phyloP scores from a whole-genome alignment of 2,329 filamentous ascomycete species.

The Fusarium metavorans region DNA sequence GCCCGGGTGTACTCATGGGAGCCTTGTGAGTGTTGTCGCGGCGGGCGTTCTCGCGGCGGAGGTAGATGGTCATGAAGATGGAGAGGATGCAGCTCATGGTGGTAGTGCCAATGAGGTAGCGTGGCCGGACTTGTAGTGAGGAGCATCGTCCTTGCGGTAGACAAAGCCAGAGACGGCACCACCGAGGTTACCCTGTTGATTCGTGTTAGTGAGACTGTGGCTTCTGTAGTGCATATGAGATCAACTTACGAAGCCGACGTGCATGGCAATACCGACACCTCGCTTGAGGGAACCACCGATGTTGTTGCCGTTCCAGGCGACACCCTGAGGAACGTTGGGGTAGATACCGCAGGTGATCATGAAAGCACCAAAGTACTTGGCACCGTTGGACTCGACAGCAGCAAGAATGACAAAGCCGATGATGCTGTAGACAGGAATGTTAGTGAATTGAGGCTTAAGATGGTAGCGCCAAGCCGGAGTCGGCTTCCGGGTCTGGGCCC shows the following conservation, averaged over 20 bases:
- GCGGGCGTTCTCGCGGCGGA: conserved; percentile 66
- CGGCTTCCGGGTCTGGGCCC: conserved; percentile 5
- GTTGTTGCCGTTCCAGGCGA: conserved; percentile 72
- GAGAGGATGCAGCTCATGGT: conserved; percentile 64
- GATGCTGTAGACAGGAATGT: conserved; percentile 41
- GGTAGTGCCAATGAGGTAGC: conserved; percentile 68
- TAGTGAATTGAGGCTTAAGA: conserved; percentile 9
- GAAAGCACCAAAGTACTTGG: conserved; percentile 63
- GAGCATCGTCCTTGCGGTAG: conserved; percentile 56
- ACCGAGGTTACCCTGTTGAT: conserved; percentile 52
- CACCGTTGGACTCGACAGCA: conserved; percentile 49
- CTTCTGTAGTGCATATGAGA: not conserved
- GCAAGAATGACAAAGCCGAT: conserved; percentile 50
- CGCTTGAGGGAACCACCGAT: conserved; percentile 67
- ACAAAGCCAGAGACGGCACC: conserved; percentile 52
- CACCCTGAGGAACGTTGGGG: conserved; percentile 66
- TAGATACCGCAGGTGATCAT: conserved; percentile 57
- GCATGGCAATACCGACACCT: conserved; percentile 67
- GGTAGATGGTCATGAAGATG: conserved; percentile 68
- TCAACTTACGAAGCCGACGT: conserved; percentile 58
- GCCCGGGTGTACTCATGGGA: conserved; percentile 63
- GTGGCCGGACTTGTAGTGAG: conserved; percentile 70
- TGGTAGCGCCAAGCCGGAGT: conserved; percentile 15
- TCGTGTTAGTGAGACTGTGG: conserved; percentile 30
- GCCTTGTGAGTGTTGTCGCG: conserved; percentile 62